Conservation (phyloP, 2,329 filamentous ascomycete genomes). For the Tolypocladium inflatum region DNA sequence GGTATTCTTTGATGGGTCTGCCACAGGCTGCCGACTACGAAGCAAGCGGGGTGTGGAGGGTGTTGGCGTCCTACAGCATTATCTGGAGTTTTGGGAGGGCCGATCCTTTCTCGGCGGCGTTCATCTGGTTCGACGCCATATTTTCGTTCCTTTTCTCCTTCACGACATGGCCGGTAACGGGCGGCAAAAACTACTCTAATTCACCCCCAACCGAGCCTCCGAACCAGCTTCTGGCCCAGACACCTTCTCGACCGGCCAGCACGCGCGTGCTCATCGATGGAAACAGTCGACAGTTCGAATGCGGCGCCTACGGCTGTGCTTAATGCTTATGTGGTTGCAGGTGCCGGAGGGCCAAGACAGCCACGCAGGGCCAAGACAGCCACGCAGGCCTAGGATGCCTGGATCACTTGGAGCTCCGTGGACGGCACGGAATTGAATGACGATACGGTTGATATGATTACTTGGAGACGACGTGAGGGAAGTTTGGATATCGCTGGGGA, state of each 20-base stretch:
- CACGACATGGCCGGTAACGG: neutral
- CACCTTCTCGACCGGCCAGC: neutral
- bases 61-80: constrained; percentile 13
- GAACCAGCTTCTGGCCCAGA: neutral
- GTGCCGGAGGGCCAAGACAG: too few relatives aligned
- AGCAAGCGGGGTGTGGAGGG: constrained; percentile 1
- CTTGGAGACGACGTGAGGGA: neutral
- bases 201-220: neutral
- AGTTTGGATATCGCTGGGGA: neutral
- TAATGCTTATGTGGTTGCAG: neutral
- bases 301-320: neutral
- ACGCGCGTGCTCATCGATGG: neutral
- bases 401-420: neutral
- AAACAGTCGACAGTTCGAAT: neutral
- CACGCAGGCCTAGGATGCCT: neutral
- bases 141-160: neutral
- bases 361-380: neutral
- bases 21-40: constrained; percentile 6
- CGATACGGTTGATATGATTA: constrained; percentile 7
- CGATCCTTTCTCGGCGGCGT: constrained; percentile 1
- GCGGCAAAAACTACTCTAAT: neutral
- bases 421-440: constrained; percentile 6
- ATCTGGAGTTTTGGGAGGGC: constrained; percentile 6
- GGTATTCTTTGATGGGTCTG: constrained; percentile 67
- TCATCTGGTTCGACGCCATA: constrained; percentile 1